Percentiles rank a stretch among this genome's conserved stretches.
These are phyloP conservation scores for Podaxis carcinomalis DNA, from an alignment of 768 basidiomycete genomes.

Conservation along the genomic window DNA sequence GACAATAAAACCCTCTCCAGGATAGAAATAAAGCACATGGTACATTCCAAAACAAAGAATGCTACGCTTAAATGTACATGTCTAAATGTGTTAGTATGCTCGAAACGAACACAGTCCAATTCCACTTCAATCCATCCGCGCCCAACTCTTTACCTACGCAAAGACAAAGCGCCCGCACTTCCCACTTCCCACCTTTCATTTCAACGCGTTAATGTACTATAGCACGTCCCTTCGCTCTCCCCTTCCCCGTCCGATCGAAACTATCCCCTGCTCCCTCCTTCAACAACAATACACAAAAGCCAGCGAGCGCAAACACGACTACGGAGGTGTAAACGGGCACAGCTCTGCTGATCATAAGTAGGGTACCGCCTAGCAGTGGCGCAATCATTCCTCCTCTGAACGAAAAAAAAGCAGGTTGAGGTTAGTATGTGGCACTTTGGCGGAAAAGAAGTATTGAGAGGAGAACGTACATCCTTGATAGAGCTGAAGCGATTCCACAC, in stretches of 20 bases:
- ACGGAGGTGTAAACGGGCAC: constrained; percentile 78
- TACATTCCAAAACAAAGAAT: too few species aligned
- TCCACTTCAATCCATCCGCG: too few species aligned
- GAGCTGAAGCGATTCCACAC: constrained; percentile 80
- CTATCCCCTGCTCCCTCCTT: constrained; percentile 45
- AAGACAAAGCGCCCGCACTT: neutral
- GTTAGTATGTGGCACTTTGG: neutral
- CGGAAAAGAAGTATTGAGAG: neutral
- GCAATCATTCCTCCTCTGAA: constrained; percentile 86
- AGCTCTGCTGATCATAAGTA: constrained; percentile 62
- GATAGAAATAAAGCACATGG: too few species aligned
- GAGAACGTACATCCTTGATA: constrained; percentile 70
- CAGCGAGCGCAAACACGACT: constrained; percentile 59
- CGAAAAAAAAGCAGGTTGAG: constrained; percentile 5
- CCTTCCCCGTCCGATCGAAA: constrained; percentile 16
- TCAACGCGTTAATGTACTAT: constrained; percentile 23
- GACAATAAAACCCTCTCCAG: too few species aligned
- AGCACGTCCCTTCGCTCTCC: constrained; percentile 15
- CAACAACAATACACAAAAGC: constrained; percentile 56
- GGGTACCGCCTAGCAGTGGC: constrained; percentile 69
- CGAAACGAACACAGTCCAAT: too few species aligned
- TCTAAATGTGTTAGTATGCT: too few species aligned
- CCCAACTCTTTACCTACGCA: neutral
- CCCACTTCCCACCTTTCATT: too few species aligned
- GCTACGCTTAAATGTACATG: too few species aligned